Base-by-base conservation (phyloP, 169 alveolate species). In the Plasmodium vinckei region DNA sequence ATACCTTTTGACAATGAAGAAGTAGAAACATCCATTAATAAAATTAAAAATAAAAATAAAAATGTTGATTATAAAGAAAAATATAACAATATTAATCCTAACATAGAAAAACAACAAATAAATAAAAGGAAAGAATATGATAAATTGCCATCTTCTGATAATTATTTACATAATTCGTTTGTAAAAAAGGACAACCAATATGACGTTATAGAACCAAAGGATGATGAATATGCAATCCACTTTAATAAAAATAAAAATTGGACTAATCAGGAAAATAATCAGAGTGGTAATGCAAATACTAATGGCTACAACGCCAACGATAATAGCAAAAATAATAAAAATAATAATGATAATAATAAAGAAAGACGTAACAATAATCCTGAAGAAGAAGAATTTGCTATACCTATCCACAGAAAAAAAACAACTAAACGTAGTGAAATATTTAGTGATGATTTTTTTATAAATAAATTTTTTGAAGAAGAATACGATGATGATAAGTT, bases 321-420 rank as follows among this genome's bases (percentile, higher is more conserved):
- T 33, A 39, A 33, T n/a, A 67, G 9, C 17, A 15, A 67, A 67
- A 44, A 44, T 7, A 67, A 27, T 13, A n/a, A 39, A 1, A 25
- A 67, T 9, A 67, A 39, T 10, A 42, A 72, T 12, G 68, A 72
- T 27, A 54, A 10, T 42, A 21, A 72, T 53, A 21, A 72, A 19
- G 64, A 75, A 15, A 9, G 39, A 65, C 12, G 57, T 42, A 77
- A 47, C 17, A 46, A 69, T 17, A 64, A 54, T 54, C 2, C 39
- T 21, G 19, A 82, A 27, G 42, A 53, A 13, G 71, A 82, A 15
- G 90, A 86, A 72, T 59, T 59, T 65, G 91, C 69, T 69, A 86
- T 86, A 9, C 91, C 91, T 5, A 71, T 86, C 46, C 91, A 69
- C 4, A 61, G 73, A 42, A 47, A 51, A 70, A 86, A 59, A 59